A percentile compares a stretch with the other conserved stretches of the same genome.
Evolutionary conservation across 208 protist species (phyloP).

Genomic region (Crithidia brevicula): DNA sequence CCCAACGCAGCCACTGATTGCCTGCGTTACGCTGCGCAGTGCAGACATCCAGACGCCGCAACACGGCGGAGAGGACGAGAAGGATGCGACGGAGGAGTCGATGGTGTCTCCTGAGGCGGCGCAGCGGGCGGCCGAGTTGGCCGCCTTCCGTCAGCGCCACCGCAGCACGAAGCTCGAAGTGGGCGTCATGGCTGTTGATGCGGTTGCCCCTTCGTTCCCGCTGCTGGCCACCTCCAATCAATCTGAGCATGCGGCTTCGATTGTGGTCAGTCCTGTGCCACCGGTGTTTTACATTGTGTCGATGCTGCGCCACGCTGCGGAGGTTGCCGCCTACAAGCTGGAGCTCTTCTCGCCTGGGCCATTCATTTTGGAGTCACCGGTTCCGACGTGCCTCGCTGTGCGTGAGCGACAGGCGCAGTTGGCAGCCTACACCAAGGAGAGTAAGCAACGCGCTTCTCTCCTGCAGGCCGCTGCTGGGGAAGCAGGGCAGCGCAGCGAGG

Average conservation of each 20-base stretch:
- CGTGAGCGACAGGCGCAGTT: slow-evolving; percentile 48
- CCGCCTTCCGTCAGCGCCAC: slow-evolving; percentile 53
- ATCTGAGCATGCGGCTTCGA: slow-evolving; percentile 20
- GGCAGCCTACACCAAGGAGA: slow-evolving; percentile 20
- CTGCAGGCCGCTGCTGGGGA: slow-evolving; percentile 2
- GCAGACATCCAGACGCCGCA: too few relatives aligned
- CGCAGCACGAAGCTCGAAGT: slow-evolving; percentile 39
- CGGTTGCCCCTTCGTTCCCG: slow-evolving; percentile 44
- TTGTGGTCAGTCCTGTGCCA: slow-evolving; percentile 29
- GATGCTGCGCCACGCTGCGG: slow-evolving; percentile 65
- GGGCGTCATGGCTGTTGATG: slow-evolving; percentile 49
- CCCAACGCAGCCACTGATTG: slow-evolving; percentile 30
- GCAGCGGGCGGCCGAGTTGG: slow-evolving; percentile 34
- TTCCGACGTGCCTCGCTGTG: slow-evolving; percentile 38
- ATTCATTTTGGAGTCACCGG: slow-evolving; percentile 49
- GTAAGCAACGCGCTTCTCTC: slow-evolving; percentile 22
- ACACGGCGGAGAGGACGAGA: background rate
- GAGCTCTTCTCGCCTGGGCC: slow-evolving; percentile 63
- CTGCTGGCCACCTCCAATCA: slow-evolving; percentile 43
- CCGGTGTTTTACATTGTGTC: slow-evolving; percentile 59
- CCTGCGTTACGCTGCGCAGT: slow-evolving; percentile 47
- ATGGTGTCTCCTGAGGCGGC: slow-evolving; percentile 11
- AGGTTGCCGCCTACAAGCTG: slow-evolving; percentile 56
- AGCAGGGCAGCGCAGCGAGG: background rate
- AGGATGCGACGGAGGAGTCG: slow-evolving; percentile 9